Evolutionary conservation across 2,329 filamentous ascomycete genomes (phyloP).

Genomic region (Stylonectria norvegica): DNA sequence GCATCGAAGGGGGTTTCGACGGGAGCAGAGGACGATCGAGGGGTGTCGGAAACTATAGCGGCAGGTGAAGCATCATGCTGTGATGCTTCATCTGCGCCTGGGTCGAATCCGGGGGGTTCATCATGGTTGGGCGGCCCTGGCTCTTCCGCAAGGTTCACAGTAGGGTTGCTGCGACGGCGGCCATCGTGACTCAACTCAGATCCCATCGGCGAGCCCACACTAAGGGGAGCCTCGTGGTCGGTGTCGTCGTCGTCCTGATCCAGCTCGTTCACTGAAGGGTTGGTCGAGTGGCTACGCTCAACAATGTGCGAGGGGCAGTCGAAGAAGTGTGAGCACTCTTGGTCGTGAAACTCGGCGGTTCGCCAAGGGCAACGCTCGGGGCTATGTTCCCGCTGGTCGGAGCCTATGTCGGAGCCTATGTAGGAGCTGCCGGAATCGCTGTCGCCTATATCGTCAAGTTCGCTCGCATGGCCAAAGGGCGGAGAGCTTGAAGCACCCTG

Average conservation of each 20-base stretch:
- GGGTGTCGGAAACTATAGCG: too few relatives aligned
- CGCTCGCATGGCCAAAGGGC: conserved; percentile 14
- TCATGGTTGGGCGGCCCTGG: too few relatives aligned
- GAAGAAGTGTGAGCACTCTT: conserved; percentile 46
- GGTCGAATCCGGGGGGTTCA: too few relatives aligned
- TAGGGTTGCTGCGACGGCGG: too few relatives aligned
- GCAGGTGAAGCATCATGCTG: too few relatives aligned
- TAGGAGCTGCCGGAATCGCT: conserved; percentile 37
- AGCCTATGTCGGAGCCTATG: conserved; percentile 36
- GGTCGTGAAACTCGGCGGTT: conserved; percentile 36
- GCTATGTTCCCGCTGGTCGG: conserved; percentile 23
- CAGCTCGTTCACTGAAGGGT: conserved; percentile 20
- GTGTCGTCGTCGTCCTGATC: conserved; percentile 7
- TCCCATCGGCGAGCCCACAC: too few relatives aligned
- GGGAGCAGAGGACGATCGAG: too few relatives aligned
- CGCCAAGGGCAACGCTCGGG: conserved; percentile 36
- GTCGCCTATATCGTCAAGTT: conserved; percentile 13
- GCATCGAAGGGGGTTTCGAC: too few relatives aligned
- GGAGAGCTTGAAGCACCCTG: conserved; percentile 17
- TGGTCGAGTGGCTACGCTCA: conserved; percentile 34
- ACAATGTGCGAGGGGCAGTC: conserved; percentile 48
- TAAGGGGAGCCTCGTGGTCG: too few relatives aligned
- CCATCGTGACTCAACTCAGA: too few relatives aligned
- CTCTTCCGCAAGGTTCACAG: too few relatives aligned
- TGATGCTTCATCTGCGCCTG: too few relatives aligned